Evolutionary conservation across 1,284 basidiomycete species (phyloP), one percentile per base, ranked within the genome.

Genomic region (Gomphus sp.): DNA sequence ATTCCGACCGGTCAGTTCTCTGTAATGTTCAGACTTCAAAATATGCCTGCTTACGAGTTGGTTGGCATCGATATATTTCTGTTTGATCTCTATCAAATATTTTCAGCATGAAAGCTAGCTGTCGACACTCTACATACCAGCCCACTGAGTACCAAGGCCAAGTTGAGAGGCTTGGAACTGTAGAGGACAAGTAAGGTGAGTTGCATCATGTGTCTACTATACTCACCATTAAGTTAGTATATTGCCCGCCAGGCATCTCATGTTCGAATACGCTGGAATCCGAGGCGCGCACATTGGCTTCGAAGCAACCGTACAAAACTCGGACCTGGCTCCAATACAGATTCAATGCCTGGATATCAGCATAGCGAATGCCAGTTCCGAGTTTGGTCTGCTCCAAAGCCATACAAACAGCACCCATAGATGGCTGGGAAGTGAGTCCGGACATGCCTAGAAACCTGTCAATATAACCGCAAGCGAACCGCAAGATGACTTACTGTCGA

Each of bases 241-340:
- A 96, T 72, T 96, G 93, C 54, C 95, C 96, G 72, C 97, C 97
- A 56, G 97, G 97, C 97, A 99, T 99, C 77, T 99, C 95, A 76
- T 99, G 97, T 71, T 96, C 95, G 71, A 98, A 99, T 62, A 98
- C 95, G 75, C 91, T 94, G 50, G 92, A 96, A 72, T 96, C 93
- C 50, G 93, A 96, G 31, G 95, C 92, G 63, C 94, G 87, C 67
- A 99, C 95, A 69, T 98, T 98, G 63, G 96, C 97, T 75, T 99
- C 97, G 79, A 99, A 99, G 78, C 93, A 97, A 69, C 80, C 75
- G 78, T 99, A 99, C 60, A 99, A 83, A 75, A 92, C 78, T 67
- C 97, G 90, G 71, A 98, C 91, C 78, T 98, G 95, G 64, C 88
- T 91, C 97, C 97, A 99, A 79, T 99, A 99, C 62, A 89, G 75